phyloP scores from a whole-genome alignment of 2,329 filamentous ascomycete species.

The Sclerotiophoma versabilis region DNA sequence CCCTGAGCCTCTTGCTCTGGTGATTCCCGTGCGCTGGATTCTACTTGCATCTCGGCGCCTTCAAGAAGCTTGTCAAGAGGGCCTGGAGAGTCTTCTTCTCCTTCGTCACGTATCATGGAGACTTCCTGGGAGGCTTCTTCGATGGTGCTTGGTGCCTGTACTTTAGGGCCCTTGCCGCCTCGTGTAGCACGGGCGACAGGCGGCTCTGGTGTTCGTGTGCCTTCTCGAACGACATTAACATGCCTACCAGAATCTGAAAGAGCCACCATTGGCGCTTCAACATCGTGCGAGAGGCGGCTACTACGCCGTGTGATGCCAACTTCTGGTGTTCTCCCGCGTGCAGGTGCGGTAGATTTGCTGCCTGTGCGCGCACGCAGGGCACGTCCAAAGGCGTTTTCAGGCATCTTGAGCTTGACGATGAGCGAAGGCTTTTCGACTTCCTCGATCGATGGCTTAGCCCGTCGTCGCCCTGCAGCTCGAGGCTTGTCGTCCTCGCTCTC shows the following conservation, averaged over 20 bases:
- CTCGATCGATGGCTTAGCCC: conserved; percentile 38
- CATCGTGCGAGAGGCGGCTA: conserved; percentile 66
- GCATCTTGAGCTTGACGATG: conserved; percentile 53
- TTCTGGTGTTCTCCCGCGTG: conserved; percentile 49
- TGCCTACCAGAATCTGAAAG: conserved; percentile 67
- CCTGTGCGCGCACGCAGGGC: conserved; percentile 50
- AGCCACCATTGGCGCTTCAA: conserved; percentile 63
- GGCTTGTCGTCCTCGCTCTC: conserved; percentile 40
- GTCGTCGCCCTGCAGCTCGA: conserved; percentile 25
- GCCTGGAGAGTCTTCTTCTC: conserved; percentile 37
- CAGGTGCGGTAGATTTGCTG: conserved; percentile 41
- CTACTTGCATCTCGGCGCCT: conserved; percentile 46
- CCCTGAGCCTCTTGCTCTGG: conserved; percentile 43
- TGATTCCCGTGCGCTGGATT: conserved; percentile 43
- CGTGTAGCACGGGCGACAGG: conserved; percentile 52
- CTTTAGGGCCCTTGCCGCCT: conserved; percentile 58
- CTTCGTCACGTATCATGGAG: conserved; percentile 45
- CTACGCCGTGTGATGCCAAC: conserved; percentile 57
- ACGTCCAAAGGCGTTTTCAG: conserved; percentile 30
- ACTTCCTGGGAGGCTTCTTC: conserved; percentile 63
- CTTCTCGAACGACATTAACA: conserved; percentile 60
- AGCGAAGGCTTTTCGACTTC: conserved; percentile 43
- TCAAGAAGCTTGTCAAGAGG: conserved; percentile 45
- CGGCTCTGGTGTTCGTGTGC: conserved; percentile 59
- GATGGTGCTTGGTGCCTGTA: conserved; percentile 56